Base-by-base conservation (phyloP, 495 filamentous ascomycete species). In the Extremus antarcticus region DNA sequence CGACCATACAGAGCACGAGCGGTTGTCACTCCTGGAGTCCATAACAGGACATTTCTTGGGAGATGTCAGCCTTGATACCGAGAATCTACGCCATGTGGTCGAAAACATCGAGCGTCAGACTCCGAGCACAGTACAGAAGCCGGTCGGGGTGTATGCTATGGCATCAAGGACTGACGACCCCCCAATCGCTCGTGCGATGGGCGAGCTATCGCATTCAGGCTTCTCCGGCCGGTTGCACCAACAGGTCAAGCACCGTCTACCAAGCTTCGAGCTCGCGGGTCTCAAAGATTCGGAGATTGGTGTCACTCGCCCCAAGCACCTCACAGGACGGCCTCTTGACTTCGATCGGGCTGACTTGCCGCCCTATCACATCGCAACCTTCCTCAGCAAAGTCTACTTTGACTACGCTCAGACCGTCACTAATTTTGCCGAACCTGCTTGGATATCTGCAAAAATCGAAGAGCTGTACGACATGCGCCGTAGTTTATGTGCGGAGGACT, bases 361-460 rank as follows among this genome's bases (percentile, higher is more conserved):
- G 9, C 76, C 76, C 2, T 70, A 72, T 22, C 74, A 71, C 58
- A 73, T 78, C 21, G 73, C 74, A 21, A 72, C 76, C 38, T 77
- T 77, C 47, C 63, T 78, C 11, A 67, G 76, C 7, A 69, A 74
- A 25, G 73, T 75, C 39, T 77, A 75, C 58, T 77, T 76, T 63
- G 74, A 76, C 57, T 76, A 76, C 62, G 75, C 76, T 9, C 69
- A 76, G 54, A 77, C 76, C 13, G 76, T 76, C 50, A 75, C 74
- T 56, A 76, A 72, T 43, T 78, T 75, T 40, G 68, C 76, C 71
- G 9, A 75, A 75, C 43, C 54, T 78, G 21, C 66, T 69, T 32
- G 65, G 68, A 3, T 74, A 73, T 7, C 15, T 9, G 19, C 43
- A 75, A 78, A 54, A 73, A 66, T 45, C 15, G 41, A 45, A 3